These are phyloP conservation scores for Mycena latifolia DNA, from an alignment of 768 basidiomycete species.

Conservation along the genomic window DNA sequence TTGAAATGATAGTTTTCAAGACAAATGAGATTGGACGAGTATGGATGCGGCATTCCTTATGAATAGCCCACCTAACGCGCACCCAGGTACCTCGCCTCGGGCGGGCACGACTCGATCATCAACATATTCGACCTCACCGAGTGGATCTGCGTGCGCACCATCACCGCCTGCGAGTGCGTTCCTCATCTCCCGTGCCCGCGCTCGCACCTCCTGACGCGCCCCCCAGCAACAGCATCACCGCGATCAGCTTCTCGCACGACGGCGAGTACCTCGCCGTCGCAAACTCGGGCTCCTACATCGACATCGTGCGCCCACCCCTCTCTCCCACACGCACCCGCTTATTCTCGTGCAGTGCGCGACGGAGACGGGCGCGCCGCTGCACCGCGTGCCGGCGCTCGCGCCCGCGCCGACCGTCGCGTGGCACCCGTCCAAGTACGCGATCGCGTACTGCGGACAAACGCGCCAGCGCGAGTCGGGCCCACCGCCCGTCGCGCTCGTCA, in stretches of 20 bases:
- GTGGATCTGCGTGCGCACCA: constrained; percentile 84
- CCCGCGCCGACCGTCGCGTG: constrained; percentile 83
- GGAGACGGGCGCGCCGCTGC: constrained; percentile 79
- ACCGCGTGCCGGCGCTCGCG: constrained; percentile 80
- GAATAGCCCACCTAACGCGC: too few relatives aligned
- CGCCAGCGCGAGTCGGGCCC: constrained; percentile 74
- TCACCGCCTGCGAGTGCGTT: constrained; percentile 85
- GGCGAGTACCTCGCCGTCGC: constrained; percentile 88
- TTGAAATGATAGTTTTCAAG: too few relatives aligned
- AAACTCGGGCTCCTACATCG: constrained; percentile 77
- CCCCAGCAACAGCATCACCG: constrained; percentile 75
- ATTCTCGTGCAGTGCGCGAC: constrained; percentile 75
- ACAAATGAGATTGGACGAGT: too few relatives aligned
- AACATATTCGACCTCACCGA: constrained; percentile 85
- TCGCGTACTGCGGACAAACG: constrained; percentile 86
- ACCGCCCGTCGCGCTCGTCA: constrained; percentile 75
- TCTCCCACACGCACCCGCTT: not conserved
- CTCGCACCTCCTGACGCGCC: constrained; percentile 8
- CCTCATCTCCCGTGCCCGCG: not conserved
- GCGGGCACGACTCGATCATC: constrained; percentile 86
- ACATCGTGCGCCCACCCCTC: constrained; percentile 74
- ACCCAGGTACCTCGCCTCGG: constrained; percentile 74
- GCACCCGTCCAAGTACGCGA: constrained; percentile 87
- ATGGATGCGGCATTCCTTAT: too few relatives aligned
- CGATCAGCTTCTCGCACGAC: constrained; percentile 84